A percentile compares a stretch with the other conserved stretches of the same genome.
Conservation (phyloP, 2,329 filamentous ascomycete species). For the Cladosporium sp. region DNA sequence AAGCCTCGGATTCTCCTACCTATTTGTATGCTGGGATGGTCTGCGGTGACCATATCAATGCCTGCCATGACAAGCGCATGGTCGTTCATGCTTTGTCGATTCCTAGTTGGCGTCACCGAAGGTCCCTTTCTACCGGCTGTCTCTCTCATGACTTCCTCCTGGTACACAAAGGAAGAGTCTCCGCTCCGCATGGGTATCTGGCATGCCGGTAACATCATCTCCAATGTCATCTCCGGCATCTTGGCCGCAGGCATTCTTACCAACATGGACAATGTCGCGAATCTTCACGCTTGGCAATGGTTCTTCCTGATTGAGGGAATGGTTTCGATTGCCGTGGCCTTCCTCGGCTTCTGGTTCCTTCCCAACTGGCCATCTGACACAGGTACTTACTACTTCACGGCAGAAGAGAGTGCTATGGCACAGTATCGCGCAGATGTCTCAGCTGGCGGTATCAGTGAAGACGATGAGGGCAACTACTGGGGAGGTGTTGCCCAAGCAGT, state of each 20-base stretch:
- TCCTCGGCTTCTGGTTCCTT: conserved; percentile 49
- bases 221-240: conserved; percentile 49
- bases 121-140: conserved; percentile 45
- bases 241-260: conserved; percentile 58
- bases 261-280: conserved; percentile 56
- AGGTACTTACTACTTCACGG: conserved; percentile 40
- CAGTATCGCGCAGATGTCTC: conserved; percentile 30
- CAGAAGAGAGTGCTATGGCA: conserved; percentile 43
- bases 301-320: conserved; percentile 48
- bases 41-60: conserved; percentile 30
- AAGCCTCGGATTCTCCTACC: conserved; percentile 30
- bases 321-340: conserved; percentile 50
- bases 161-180: conserved; percentile 51
- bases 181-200: conserved; percentile 48
- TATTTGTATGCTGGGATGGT: conserved; percentile 32
- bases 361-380: conserved; percentile 52
- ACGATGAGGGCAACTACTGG: conserved; percentile 30
- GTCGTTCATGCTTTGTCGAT: conserved; percentile 34
- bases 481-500: conserved; percentile 14
- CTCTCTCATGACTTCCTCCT: conserved; percentile 41
- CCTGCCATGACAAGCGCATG: conserved; percentile 31
- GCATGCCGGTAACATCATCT: conserved; percentile 48
- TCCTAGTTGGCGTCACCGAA: conserved; percentile 41
- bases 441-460: conserved; percentile 43
- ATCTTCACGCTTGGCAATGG: conserved; percentile 53